Conservation (phyloP, 257 asterid genomes). For the Galeopsis tetrahit region DNA sequence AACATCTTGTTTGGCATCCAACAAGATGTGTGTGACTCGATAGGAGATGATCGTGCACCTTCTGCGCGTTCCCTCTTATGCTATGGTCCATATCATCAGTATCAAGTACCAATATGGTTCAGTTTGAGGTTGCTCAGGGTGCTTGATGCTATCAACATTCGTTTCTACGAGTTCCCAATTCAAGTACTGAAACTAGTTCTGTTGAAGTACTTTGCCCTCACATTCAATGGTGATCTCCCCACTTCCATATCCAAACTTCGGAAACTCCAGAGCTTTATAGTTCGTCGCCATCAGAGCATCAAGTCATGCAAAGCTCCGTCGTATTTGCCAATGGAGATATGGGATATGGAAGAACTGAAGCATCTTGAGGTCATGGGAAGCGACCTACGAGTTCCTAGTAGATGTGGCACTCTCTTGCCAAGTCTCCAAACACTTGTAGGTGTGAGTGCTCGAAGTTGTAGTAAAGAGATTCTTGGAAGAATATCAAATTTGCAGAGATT, state of each 20-base stretch:
- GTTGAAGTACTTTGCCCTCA: constrained; percentile 22
- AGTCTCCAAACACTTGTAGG: constrained; percentile 22
- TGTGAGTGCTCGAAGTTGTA: neutral
- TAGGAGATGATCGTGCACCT: neutral
- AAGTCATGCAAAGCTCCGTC: neutral
- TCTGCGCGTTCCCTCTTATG: constrained; percentile 11
- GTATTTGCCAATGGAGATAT: constrained; percentile 16
- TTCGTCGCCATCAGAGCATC: neutral
- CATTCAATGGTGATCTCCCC: constrained; percentile 9
- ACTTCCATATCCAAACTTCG: constrained; percentile 19
- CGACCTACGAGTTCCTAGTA: constrained; percentile 1
- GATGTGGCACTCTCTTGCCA: neutral
- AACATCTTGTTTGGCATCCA: constrained; percentile 15
- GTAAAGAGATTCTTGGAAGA: neutral
- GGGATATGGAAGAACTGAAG: constrained; percentile 32
- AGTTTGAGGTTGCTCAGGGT: constrained; percentile 7
- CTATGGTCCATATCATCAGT: neutral
- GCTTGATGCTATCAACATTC: constrained; percentile 13
- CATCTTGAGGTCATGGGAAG: constrained; percentile 21
- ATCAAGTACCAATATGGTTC: constrained; percentile 13
- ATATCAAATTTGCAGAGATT: constrained; percentile 9
- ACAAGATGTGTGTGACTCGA: neutral
- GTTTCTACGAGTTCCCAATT: constrained; percentile 23
- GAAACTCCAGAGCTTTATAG: constrained; percentile 9
- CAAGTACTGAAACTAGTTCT: neutral